Evolutionary conservation across 257 asterid species (phyloP).

Genomic region (Linaria vulgaris): DNA sequence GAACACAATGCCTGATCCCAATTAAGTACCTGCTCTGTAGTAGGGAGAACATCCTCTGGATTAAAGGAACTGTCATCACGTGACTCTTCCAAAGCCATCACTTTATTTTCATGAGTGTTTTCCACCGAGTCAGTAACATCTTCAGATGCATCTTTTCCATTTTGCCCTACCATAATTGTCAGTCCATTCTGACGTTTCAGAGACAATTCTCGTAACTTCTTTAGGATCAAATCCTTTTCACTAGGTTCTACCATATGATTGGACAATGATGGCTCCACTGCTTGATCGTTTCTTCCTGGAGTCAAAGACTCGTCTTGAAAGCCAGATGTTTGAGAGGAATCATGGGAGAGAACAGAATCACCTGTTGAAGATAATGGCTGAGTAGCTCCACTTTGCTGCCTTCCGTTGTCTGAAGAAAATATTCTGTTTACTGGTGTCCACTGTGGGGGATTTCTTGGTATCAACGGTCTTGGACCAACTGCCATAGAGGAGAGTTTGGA

Average conservation of each 20-base stretch:
- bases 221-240: conserved; percentile 46
- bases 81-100: conserved; percentile 31
- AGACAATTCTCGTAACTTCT: conserved; percentile 60
- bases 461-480: conserved; percentile 39
- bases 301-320: conserved; percentile 31
- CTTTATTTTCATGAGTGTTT: conserved; percentile 36
- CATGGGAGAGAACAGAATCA: conserved; percentile 31
- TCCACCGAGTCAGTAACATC: conserved; percentile 33
- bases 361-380: conserved; percentile 31
- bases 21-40: conserved; percentile 53
- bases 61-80: conserved; percentile 33
- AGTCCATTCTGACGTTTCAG: conserved; percentile 23
- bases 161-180: conserved; percentile 28
- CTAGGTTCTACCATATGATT: conserved; percentile 30
- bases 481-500: conserved; percentile 52
- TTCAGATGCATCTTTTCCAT: conserved; percentile 31
- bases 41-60: conserved; percentile 37
- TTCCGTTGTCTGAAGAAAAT: conserved; percentile 33
- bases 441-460: conserved; percentile 28
- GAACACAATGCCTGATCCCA: background rate
- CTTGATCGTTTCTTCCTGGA: conserved; percentile 33
- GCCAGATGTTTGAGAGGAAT: conserved; percentile 33
- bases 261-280: conserved; percentile 27
- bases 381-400: conserved; percentile 33
- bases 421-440: conserved; percentile 19